These are phyloP conservation scores for Boletus subparvulus DNA, from an alignment of 768 basidiomycete genomes.

Conservation along the genomic window DNA sequence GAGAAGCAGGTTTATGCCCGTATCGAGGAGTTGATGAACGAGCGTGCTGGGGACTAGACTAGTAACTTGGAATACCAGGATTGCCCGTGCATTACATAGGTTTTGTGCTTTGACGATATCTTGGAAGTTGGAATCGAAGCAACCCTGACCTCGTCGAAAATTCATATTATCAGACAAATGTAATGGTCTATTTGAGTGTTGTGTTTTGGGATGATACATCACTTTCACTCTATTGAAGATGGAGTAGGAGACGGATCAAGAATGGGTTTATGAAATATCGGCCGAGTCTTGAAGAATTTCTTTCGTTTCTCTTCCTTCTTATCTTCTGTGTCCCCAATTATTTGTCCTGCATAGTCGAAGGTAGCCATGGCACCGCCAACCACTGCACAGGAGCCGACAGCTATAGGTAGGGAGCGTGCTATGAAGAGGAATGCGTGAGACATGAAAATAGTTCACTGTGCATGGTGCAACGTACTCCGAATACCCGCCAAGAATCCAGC, in stretches of 20 bases:
- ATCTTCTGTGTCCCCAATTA: slow-evolving; percentile 47
- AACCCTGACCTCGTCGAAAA: not conserved
- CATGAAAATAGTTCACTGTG: slow-evolving; percentile 1
- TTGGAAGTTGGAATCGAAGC: slow-evolving; percentile 1
- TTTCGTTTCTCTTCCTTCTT: slow-evolving; percentile 67
- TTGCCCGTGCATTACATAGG: not conserved
- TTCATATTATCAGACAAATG: not conserved
- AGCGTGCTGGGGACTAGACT: slow-evolving; percentile 11
- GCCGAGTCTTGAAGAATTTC: slow-evolving; percentile 79
- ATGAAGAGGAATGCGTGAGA: slow-evolving; percentile 13
- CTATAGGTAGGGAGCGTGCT: slow-evolving; percentile 86
- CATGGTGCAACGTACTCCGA: slow-evolving; percentile 51
- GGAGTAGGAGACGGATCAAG: slow-evolving; percentile 14
- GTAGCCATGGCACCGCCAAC: slow-evolving; percentile 79
- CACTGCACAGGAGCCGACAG: slow-evolving; percentile 73
- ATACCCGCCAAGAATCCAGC: slow-evolving; percentile 91
- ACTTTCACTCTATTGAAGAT: slow-evolving; percentile 20
- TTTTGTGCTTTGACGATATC: slow-evolving; percentile 3
- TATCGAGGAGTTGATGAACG: slow-evolving; percentile 36
- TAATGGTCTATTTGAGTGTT: slow-evolving; percentile 16
- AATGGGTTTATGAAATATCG: slow-evolving; percentile 35
- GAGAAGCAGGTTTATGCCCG: slow-evolving; percentile 41
- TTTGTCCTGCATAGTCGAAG: slow-evolving; percentile 75
- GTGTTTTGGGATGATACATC: slow-evolving; percentile 11
- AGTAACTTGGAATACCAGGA: not conserved